These are phyloP conservation scores for Eucalyptus victrix DNA, from an alignment of 345 rosid genomes.

Conservation along the genomic window DNA sequence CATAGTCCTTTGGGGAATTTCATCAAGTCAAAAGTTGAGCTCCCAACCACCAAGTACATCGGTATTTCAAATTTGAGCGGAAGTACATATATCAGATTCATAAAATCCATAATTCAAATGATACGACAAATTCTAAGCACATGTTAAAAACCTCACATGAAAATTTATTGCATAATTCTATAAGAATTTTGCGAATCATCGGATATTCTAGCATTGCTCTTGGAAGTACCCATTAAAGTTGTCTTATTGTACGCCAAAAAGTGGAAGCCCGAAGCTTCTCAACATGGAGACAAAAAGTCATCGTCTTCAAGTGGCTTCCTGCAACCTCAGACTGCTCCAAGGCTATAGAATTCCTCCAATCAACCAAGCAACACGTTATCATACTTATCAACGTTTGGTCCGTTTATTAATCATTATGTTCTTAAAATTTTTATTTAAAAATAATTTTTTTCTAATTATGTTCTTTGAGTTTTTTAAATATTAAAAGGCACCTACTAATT, in stretches of 20 bases:
- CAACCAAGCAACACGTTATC: background rate
- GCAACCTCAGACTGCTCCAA: background rate
- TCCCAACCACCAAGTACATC: background rate
- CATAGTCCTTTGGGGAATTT: fast-evolving
- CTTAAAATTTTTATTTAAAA: fast-evolving
- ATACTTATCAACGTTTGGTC: fast-evolving
- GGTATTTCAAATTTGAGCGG: fast-evolving
- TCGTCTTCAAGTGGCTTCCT: background rate
- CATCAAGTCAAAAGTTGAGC: background rate
- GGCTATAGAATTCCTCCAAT: background rate
- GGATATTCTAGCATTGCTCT: background rate
- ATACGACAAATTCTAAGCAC: background rate
- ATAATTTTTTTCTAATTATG: fast-evolving
- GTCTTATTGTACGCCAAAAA: background rate
- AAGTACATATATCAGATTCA: fast-evolving
- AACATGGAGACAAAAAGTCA: background rate
- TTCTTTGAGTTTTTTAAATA: too few relatives aligned
- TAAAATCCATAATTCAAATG: fast-evolving
- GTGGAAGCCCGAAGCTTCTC: background rate
- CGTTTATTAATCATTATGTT: fast-evolving
- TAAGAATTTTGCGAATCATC: background rate
- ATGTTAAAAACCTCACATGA: fast-evolving
- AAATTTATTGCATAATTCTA: fast-evolving
- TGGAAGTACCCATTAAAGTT: background rate
- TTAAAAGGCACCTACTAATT: too few relatives aligned